Conservation (phyloP, 306 rosid species). For the Benincasa hispida region DNA sequence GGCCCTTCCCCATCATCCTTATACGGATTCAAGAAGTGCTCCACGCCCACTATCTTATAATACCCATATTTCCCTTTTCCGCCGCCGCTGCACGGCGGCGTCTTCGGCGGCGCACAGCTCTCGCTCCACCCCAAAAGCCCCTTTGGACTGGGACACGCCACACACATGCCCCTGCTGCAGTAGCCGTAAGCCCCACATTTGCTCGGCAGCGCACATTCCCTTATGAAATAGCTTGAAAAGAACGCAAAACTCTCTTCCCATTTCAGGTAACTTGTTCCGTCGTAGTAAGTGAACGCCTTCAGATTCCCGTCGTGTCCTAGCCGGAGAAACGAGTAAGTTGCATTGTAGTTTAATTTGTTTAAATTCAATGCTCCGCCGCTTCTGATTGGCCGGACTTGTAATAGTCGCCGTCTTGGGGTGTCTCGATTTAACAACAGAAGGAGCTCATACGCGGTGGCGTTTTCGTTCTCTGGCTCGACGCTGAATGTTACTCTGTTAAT, state of each 20-base stretch:
- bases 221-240: conserved; percentile 16
- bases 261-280: not conserved
- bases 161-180: conserved; percentile 18
- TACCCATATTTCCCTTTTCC: not conserved
- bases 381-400: conserved; percentile 19
- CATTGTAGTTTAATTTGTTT: conserved; percentile 14
- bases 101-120: conserved; percentile 20
- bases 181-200: conserved; percentile 20
- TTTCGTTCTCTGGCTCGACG: not conserved
- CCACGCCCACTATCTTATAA: conserved; percentile 18
- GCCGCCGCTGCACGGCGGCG: conserved; percentile 5
- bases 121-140: conserved; percentile 28
- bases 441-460: conserved; percentile 15
- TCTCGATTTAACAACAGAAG: not conserved
- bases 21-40: conserved; percentile 17
- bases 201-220: conserved; percentile 24
- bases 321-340: conserved; percentile 18
- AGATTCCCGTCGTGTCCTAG: conserved; percentile 21
- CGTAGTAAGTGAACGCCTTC: conserved; percentile 17
- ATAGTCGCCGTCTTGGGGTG: not conserved
- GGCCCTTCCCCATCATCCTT: conserved; percentile 17
- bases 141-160: conserved; percentile 19
- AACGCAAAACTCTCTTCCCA: conserved; percentile 26
- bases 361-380: not conserved
- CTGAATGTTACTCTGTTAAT: conserved; percentile 12